Percentiles rank a stretch among this genome's conserved stretches.
These are phyloP conservation scores for Lactarius vividus DNA, from an alignment of 768 basidiomycete species.

Conservation along the genomic window DNA sequence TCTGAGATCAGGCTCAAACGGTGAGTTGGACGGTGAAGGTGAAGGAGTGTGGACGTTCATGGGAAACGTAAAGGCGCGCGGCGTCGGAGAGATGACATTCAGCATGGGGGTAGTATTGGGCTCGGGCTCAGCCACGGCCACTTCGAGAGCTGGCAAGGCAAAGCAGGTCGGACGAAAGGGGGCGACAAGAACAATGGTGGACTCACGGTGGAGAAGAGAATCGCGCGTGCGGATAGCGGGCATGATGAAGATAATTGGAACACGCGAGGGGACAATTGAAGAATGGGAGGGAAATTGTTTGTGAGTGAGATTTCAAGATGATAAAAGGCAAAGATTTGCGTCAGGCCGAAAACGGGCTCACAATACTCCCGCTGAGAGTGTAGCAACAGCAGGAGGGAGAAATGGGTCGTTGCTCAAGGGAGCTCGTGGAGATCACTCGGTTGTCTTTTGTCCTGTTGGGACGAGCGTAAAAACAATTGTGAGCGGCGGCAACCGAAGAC, in stretches of 20 bases:
- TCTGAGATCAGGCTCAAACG: slow-evolving; percentile 69
- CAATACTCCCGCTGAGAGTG: slow-evolving; percentile 18
- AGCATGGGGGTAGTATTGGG: slow-evolving; percentile 50
- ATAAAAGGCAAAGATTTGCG: slow-evolving; percentile 19
- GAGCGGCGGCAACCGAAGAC: slow-evolving; percentile 28
- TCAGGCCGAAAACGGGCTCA: slow-evolving; percentile 13
- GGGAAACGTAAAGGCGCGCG: slow-evolving; percentile 66
- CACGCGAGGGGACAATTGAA: slow-evolving; percentile 11
- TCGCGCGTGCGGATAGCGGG: slow-evolving; percentile 79
- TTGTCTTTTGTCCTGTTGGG: slow-evolving; percentile 27
- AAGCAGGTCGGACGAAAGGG: slow-evolving; percentile 16
- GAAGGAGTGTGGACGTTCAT: slow-evolving; percentile 42
- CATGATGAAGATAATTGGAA: slow-evolving; percentile 50
- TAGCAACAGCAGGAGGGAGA: slow-evolving; percentile 27
- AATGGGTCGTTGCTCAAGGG: slow-evolving; percentile 23
- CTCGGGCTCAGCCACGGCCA: slow-evolving; percentile 57
- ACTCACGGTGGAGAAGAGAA: slow-evolving; percentile 54
- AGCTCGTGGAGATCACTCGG: neutral
- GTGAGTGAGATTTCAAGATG: slow-evolving; percentile 8
- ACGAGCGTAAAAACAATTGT: slow-evolving; percentile 27
- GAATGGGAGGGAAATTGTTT: slow-evolving; percentile 12
- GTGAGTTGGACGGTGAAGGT: slow-evolving; percentile 65
- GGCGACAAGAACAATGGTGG: slow-evolving; percentile 12
- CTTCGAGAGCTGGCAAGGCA: slow-evolving; percentile 56
- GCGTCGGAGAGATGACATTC: slow-evolving; percentile 61